Conservation (phyloP, 306 rosid genomes). For the Lithocarpus polystachyus region DNA sequence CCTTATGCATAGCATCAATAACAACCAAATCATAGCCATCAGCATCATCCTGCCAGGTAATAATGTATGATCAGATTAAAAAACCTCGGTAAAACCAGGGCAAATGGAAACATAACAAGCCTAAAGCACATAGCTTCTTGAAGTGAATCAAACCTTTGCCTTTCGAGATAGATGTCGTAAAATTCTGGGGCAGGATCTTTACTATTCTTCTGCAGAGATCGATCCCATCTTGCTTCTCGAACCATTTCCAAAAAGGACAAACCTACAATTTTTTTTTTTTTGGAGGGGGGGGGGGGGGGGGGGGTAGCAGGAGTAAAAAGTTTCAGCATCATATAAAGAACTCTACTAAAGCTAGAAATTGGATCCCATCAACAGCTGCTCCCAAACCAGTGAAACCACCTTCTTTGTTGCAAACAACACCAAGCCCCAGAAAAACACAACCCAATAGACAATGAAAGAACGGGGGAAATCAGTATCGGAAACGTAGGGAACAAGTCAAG, state of each 20-base stretch:
- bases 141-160: conserved; percentile 71
- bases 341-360: not conserved
- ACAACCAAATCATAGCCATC: conserved; percentile 95
- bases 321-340: conserved; percentile 9
- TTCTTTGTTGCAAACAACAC: conserved; percentile 91
- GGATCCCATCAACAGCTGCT: conserved; percentile 13
- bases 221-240: conserved; percentile 98
- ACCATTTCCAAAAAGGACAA: conserved; percentile 98
- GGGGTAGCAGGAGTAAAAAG: not conserved
- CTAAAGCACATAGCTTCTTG: conserved; percentile 13
- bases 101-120: conserved; percentile 8
- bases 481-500: conserved; percentile 3
- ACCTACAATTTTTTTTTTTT: conserved; percentile 47
- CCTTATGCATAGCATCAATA: conserved; percentile 98
- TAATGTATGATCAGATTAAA: not conserved
- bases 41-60: conserved; percentile 78
- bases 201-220: conserved; percentile 83
- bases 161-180: conserved; percentile 92
- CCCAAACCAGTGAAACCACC: conserved; percentile 80
- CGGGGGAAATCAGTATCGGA: conserved; percentile 15
- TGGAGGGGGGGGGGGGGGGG: not conserved
- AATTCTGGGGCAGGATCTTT: conserved; percentile 96
- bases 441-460: conserved; percentile 23
- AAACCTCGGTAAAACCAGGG: not conserved
- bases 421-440: conserved; percentile 72